Base-by-base conservation (phyloP, 2,329 filamentous ascomycete species). In the Trematosphaeria pertusa region DNA sequence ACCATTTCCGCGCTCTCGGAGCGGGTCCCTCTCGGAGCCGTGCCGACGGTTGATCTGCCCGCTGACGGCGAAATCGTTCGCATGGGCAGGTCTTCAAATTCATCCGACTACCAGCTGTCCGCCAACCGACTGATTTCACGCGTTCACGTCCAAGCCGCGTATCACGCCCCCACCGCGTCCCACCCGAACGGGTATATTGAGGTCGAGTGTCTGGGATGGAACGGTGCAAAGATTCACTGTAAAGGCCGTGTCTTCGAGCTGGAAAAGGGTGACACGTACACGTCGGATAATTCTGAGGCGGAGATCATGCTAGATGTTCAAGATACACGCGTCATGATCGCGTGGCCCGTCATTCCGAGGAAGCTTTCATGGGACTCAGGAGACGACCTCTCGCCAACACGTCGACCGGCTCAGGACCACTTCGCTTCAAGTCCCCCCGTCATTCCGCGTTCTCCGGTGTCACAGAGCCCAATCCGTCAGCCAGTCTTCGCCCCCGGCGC, bases 231-330 rank as follows among this genome's bases (percentile, higher is more conserved):
- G 76, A 76, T 99, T 59, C 91, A 96, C 75, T 97, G 91, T 77
- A 88, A 93, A 73, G 91, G 91, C 46, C 86, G 87, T 58, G 88
- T 90, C 3, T 93, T 89, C 79, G 90, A 96, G 58, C 75, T 99
- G 63, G 81, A 79, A 55, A 97, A 96, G 76, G 91, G 89, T 14
- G 91, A 96, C 69, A 88, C 85, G 38, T 97, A 97, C 73, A 88
- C 87, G 36, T 96, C 91, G 47, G 90, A 96, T 73, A 92, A 91
- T 21, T 89, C 92, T 67, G 85, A 87, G 57, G 86, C 86, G 14
- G 91, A 96, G 64, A 91, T 99, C 70, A 95, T 99, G 85, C 78
- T 99, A 54, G 92, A 97, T 70, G 91, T 97, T 32, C 91, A 96
- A 64, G 92, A 96, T 68, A 87, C 91, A 43, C 88, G 94, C 54